A percentile compares a stretch with the other conserved stretches of the same genome.
Evolutionary conservation across 2,329 filamentous ascomycete species (phyloP).

Genomic region (Bipolaris gigantea): DNA sequence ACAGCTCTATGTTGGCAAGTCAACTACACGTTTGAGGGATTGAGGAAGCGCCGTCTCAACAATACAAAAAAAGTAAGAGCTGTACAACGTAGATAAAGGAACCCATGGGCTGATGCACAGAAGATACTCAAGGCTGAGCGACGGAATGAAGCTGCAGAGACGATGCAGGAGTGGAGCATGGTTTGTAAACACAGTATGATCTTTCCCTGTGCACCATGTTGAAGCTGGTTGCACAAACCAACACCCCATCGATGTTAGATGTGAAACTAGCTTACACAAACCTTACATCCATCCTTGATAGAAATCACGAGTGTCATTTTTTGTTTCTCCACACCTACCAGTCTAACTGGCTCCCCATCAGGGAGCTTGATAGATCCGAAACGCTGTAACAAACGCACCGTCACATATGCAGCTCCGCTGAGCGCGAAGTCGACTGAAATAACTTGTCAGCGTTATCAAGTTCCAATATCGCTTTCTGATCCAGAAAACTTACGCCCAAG

Average conservation of each 20-base stretch:
- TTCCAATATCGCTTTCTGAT: neutral
- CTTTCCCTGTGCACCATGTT: too few relatives aligned
- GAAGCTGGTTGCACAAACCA: too few relatives aligned
- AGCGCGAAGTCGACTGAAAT: conserved; percentile 25
- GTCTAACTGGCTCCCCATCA: conserved; percentile 14
- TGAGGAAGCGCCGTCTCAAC: too few relatives aligned
- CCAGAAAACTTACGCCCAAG: conserved; percentile 20
- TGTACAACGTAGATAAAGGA: too few relatives aligned
- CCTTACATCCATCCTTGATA: conserved; percentile 28
- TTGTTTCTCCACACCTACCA: conserved; percentile 26
- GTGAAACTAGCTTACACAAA: neutral
- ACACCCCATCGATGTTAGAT: too few relatives aligned
- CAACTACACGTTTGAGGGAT: too few relatives aligned
- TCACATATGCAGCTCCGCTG: conserved; percentile 21
- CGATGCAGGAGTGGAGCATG: neutral
- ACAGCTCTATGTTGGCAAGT: too few relatives aligned
- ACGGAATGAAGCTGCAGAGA: neutral
- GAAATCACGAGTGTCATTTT: conserved; percentile 24
- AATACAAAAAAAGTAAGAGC: too few relatives aligned
- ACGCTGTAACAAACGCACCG: conserved; percentile 21
- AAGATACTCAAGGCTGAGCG: neutral
- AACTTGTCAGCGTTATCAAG: neutral
- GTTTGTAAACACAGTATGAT: neutral
- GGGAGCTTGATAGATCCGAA: conserved; percentile 24
- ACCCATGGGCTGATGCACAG: too few relatives aligned